Percentiles rank a stretch among this genome's conserved stretches.
Evolutionary conservation across 2,329 filamentous ascomycete species (phyloP).

Genomic region (Neofusicoccum laricinum): DNA sequence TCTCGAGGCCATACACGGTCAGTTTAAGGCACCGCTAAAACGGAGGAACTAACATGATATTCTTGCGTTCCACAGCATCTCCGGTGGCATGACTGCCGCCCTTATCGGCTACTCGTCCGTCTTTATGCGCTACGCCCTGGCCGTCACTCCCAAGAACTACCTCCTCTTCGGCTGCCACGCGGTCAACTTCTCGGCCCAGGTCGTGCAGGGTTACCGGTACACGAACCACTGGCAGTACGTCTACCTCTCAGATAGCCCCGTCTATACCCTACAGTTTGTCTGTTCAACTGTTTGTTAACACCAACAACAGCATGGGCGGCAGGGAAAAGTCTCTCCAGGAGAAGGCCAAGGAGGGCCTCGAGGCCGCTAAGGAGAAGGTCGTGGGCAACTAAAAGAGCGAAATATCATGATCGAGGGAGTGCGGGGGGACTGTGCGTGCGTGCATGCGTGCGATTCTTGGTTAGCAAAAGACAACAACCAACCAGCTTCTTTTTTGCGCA

Average conservation of each 20-base stretch:
- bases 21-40: background rate
- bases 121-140: constrained; percentile 66
- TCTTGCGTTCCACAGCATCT: constrained; percentile 50
- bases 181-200: constrained; percentile 62
- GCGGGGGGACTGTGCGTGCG: background rate
- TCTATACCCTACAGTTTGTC: background rate
- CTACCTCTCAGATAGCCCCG: background rate
- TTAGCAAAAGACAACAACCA: background rate
- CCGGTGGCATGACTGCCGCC: constrained; percentile 61
- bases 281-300: background rate
- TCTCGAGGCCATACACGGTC: background rate
- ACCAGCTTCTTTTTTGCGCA: background rate
- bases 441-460: background rate
- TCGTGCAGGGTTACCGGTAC: constrained; percentile 61
- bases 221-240: constrained; percentile 56
- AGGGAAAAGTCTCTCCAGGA: constrained; percentile 37
- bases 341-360: constrained; percentile 38
- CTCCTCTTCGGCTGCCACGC: constrained; percentile 66
- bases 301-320: constrained; percentile 38
- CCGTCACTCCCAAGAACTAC: constrained; percentile 63
- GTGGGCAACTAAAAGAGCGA: background rate
- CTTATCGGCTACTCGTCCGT: constrained; percentile 60
- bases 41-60: background rate
- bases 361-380: constrained; percentile 21
- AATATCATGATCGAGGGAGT: background rate